These are phyloP conservation scores for Fusarium citri DNA, from an alignment of 2,329 filamentous ascomycete genomes.

Conservation along the genomic window DNA sequence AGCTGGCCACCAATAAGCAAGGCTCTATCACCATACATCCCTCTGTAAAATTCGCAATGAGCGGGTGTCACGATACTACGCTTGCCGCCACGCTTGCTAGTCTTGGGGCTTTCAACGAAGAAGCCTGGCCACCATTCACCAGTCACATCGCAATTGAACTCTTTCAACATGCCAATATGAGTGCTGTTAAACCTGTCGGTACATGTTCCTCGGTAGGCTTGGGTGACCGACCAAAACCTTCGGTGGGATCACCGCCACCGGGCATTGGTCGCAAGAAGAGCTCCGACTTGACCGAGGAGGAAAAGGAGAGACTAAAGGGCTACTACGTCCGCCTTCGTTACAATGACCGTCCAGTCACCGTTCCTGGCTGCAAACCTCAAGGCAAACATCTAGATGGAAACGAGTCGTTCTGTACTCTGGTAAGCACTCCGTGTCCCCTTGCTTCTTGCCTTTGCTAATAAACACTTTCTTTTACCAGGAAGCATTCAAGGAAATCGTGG, in stretches of 20 bases:
- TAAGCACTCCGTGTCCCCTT: constrained; percentile 55
- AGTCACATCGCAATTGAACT: constrained; percentile 92
- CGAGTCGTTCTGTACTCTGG: constrained; percentile 89
- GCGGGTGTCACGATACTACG: constrained; percentile 94
- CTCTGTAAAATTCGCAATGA: constrained; percentile 79
- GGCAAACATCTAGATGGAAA: constrained; percentile 90
- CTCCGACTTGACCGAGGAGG: constrained; percentile 64
- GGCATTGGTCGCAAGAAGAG: constrained; percentile 72
- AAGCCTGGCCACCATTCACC: constrained; percentile 91
- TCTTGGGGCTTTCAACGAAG: constrained; percentile 79
- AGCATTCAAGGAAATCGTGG: constrained; percentile 92
- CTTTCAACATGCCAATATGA: constrained; percentile 69
- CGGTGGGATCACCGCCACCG: constrained; percentile 49
- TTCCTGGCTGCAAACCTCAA: constrained; percentile 81
- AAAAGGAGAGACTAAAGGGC: constrained; percentile 72
- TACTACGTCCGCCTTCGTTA: constrained; percentile 93
- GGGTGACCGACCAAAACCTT: constrained; percentile 21
- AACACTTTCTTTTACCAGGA: constrained; percentile 60
- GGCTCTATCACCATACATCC: constrained; percentile 48
- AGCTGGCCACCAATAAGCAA: constrained; percentile 53
- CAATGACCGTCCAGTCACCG: constrained; percentile 83
- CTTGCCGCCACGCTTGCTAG: constrained; percentile 82
- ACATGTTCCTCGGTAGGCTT: constrained; percentile 46
- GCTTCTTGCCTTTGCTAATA: constrained; percentile 17
- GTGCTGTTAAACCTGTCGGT: constrained; percentile 31